Conservation (phyloP, 2,329 filamentous ascomycete genomes). For the Ophiostoma piceae region DNA sequence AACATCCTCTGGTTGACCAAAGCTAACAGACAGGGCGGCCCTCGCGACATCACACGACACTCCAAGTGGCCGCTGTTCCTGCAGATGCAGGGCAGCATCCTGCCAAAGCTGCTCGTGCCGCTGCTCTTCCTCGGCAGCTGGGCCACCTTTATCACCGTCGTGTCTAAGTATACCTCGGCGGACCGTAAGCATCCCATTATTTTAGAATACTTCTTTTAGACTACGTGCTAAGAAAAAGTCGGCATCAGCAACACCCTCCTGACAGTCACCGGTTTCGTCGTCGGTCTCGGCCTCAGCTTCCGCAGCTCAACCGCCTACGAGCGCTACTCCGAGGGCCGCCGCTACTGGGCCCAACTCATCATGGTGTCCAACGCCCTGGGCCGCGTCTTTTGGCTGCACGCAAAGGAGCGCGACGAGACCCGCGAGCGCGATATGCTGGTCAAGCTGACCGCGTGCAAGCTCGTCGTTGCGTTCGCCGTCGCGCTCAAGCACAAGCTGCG, state of each 20-base stretch:
- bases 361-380: conserved; percentile 62
- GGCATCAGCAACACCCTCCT: conserved; percentile 63
- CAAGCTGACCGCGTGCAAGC: conserved; percentile 50
- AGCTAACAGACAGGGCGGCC: conserved; percentile 40
- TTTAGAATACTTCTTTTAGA: background rate
- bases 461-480: background rate
- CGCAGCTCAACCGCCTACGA: conserved; percentile 75
- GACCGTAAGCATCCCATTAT: background rate
- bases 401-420: conserved; percentile 52
- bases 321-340: conserved; percentile 50
- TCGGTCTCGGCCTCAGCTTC: conserved; percentile 71
- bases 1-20: too few relatives aligned
- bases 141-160: conserved; percentile 59
- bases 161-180: background rate
- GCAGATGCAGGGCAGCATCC: conserved; percentile 67
- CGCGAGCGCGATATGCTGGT: conserved; percentile 58
- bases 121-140: conserved; percentile 59
- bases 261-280: conserved; percentile 76
- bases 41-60: conserved; percentile 64
- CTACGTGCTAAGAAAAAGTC: conserved; percentile 26
- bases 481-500: background rate
- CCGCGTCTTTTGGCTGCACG: conserved; percentile 78
- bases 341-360: conserved; percentile 53
- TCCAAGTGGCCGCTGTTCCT: conserved; percentile 75
- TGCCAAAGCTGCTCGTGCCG: conserved; percentile 67